Evolutionary conservation across 148 eudicot genomes (phyloP), one percentile per base, ranked within the genome.

Genomic region (Beta vulgaris): DNA sequence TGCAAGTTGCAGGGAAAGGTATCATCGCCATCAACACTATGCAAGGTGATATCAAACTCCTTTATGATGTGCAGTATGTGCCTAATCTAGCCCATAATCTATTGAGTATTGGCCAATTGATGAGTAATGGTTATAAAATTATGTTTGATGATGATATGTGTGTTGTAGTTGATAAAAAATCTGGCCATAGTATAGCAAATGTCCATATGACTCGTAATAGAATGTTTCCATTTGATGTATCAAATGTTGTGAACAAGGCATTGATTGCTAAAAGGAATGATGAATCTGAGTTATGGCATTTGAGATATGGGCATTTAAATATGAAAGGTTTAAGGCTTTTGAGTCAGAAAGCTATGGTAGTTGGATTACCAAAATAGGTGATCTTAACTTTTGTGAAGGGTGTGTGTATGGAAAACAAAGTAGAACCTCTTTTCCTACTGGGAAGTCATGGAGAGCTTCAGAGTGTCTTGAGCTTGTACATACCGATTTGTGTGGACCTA

Each of bases 41-140:
- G 12, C 71, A 68, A 31, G 83, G 86, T 69, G 62, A 78, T 10
- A 14, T 19, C 0, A 85, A 85, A 54, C 39, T 69, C 5, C 28
- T 82, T 0, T 42, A 59, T 32, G 48, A 85, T 72, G 87, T 82
- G n/a, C 62, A 60, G 9, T 81, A 13, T 78, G 82, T 78, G 3
- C 82, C 84, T 44, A 58, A 28, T 31, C 40, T 81, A 28, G 68
- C 83, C 15, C 78, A 85, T 26, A 79, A 85, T 25, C 25, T 79
- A 43, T 23, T 85, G 2, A 82, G n/a, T n/a, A n/a, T n/a, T n/a
- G n/a, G n/a, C n/a, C n/a, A n/a, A n/a, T n/a, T n/a, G n/a, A n/a
- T n/a, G 79, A 70, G 76, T 82, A 0, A 83, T 81, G 84, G 84
- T 3, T 71, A 61, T 37, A 40, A 34, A 3, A 18, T 84, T 39